A percentile compares a stretch with the other conserved stretches of the same genome.
Evolutionary conservation across 2,329 filamentous ascomycete genomes (phyloP).

Genomic region (Colletotrichum phormii): DNA sequence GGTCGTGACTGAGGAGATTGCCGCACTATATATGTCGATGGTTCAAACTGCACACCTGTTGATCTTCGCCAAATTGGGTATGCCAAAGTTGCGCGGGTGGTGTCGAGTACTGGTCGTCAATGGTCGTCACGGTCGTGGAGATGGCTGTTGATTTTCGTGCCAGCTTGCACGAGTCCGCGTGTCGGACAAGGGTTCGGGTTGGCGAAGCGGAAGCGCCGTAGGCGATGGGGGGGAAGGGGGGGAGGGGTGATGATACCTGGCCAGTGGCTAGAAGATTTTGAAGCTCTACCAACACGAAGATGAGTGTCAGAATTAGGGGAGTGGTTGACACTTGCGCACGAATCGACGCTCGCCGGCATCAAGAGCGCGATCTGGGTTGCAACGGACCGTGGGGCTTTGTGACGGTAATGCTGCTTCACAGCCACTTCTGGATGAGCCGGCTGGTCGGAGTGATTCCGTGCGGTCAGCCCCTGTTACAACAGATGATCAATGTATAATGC

Average conservation of each 20-base stretch:
- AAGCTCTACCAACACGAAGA: not conserved
- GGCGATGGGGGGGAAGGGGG: not conserved
- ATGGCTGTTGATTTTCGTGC: not conserved
- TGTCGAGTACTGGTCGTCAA: not conserved
- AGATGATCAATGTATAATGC: no score
- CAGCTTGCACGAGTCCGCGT: not conserved
- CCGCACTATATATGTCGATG: not conserved
- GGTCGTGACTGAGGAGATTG: not conserved
- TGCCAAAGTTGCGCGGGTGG: not conserved
- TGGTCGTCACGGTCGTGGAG: not conserved
- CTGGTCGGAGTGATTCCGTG: not conserved
- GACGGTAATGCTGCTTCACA: not conserved
- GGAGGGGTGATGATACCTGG: not conserved
- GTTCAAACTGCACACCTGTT: not conserved
- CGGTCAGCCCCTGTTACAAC: not conserved
- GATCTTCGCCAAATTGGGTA: not conserved
- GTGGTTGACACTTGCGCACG: not conserved
- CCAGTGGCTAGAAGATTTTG: not conserved
- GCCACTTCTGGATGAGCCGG: not conserved
- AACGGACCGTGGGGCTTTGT: not conserved
- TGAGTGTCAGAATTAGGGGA: not conserved
- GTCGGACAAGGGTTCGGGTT: not conserved
- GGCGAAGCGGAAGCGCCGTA: not conserved
- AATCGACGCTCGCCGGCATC: not conserved
- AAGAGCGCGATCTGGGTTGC: not conserved